A percentile compares a stretch with the other conserved stretches of the same genome.
Conservation (phyloP, 768 basidiomycete species). For the Agaricus sinodeliciosus region DNA sequence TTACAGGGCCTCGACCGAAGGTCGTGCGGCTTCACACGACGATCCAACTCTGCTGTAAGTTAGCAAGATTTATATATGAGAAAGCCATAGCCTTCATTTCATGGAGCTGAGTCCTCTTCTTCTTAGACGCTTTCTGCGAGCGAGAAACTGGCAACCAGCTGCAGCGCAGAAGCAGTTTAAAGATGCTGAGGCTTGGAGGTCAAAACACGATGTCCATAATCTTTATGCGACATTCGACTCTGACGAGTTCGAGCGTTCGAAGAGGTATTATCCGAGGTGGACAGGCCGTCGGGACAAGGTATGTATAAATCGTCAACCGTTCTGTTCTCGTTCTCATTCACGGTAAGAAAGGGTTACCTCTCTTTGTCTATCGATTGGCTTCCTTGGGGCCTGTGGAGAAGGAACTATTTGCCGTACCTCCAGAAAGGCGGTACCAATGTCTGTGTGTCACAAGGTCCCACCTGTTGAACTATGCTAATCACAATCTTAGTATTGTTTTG, state of each 20-base stretch:
- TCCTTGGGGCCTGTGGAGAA: conserved; percentile 52
- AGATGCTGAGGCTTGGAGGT: conserved; percentile 62
- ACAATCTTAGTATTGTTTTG: conserved; percentile 43
- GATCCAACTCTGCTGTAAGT: conserved; percentile 63
- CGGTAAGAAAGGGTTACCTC: conserved; percentile 53
- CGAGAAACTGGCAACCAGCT: conserved; percentile 55
- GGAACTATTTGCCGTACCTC: conserved; percentile 49
- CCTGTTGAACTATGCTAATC: not conserved
- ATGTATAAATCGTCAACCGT: conserved; percentile 10
- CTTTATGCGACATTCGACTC: conserved; percentile 54
- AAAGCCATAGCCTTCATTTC: not conserved
- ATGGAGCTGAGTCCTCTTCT: not conserved
- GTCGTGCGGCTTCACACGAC: conserved; percentile 43
- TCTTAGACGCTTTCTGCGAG: conserved; percentile 78
- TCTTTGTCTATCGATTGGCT: conserved; percentile 74
- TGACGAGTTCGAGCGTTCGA: conserved; percentile 53
- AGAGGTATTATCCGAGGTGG: conserved; percentile 74
- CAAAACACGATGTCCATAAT: conserved; percentile 50
- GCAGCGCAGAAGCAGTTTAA: conserved; percentile 69
- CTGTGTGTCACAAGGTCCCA: conserved; percentile 42
- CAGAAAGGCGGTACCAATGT: conserved; percentile 55
- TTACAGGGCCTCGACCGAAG: conserved; percentile 34
- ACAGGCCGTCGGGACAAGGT: conserved; percentile 76
- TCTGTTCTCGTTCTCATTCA: not conserved
- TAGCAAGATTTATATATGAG: not conserved